Conservation (phyloP, 1,139 yeast genomes). For the Pichia sp. region DNA sequence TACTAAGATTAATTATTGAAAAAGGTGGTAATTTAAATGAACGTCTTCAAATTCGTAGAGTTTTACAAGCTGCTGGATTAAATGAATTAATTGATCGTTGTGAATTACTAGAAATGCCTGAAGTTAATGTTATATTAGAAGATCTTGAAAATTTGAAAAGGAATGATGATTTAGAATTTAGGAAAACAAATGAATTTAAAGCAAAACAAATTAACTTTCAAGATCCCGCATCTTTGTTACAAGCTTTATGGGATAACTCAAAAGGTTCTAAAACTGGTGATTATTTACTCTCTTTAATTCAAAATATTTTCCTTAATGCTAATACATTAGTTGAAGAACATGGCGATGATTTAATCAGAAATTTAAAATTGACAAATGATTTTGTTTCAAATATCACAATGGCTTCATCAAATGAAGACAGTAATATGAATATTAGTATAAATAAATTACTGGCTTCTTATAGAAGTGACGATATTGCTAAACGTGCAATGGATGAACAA, state of each 20-base stretch:
- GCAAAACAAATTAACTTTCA: constrained; percentile 59
- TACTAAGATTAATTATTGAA: constrained; percentile 66
- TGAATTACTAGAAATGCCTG: constrained; percentile 55
- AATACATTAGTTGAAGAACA: constrained; percentile 45
- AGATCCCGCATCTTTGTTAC: constrained; percentile 69
- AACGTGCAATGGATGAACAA: constrained; percentile 69
- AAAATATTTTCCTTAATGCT: constrained; percentile 71
- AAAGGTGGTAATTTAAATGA: constrained; percentile 60
- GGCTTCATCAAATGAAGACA: constrained; percentile 56
- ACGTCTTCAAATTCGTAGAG: constrained; percentile 71
- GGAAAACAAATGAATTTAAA: constrained; percentile 48
- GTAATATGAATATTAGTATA: constrained; percentile 78
- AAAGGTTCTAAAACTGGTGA: constrained; percentile 70
- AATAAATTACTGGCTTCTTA: constrained; percentile 72
- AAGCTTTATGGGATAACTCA: constrained; percentile 64
- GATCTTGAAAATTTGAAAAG: constrained; percentile 62
- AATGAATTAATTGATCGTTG: constrained; percentile 57
- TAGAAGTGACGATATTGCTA: constrained; percentile 86
- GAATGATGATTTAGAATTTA: constrained; percentile 62
- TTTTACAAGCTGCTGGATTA: constrained; percentile 72
- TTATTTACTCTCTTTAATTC: constrained; percentile 69
- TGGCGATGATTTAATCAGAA: constrained; percentile 48
- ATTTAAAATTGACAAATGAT: constrained; percentile 76
- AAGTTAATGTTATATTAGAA: constrained; percentile 58
- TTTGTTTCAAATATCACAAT: constrained; percentile 74